These are phyloP conservation scores for Ogataea neopini DNA, from an alignment of 805 yeast species.

Conservation along the genomic window DNA sequence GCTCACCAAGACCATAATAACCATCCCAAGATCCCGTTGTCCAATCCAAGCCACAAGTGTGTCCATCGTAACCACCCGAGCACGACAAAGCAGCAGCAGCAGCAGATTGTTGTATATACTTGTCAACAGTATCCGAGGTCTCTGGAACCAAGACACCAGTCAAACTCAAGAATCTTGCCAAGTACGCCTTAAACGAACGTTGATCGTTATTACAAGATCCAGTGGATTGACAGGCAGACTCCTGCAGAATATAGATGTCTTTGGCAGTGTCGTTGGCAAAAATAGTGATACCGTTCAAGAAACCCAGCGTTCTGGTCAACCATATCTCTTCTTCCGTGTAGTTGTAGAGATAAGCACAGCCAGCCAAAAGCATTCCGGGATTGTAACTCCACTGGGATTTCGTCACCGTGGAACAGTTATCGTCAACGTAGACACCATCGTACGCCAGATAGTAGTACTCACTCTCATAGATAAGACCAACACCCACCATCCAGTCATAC, in stretches of 20 bases:
- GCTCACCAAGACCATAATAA: slow-evolving; percentile 79
- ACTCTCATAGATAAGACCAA: slow-evolving; percentile 34
- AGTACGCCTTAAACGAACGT: slow-evolving; percentile 87
- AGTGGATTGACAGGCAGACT: slow-evolving; percentile 76
- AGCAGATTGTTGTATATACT: slow-evolving; percentile 50
- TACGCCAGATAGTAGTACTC: slow-evolving; percentile 50
- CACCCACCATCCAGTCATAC: slow-evolving; percentile 72
- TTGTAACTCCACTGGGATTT: slow-evolving; percentile 82
- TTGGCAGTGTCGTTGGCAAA: slow-evolving; percentile 49
- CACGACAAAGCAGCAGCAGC: slow-evolving; percentile 76
- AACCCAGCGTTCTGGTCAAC: slow-evolving; percentile 58
- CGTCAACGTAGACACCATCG: slow-evolving; percentile 64
- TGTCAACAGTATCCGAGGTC: slow-evolving; percentile 39
- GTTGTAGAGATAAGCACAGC: slow-evolving; percentile 80
- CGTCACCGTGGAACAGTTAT: slow-evolving; percentile 63
- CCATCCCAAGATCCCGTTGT: slow-evolving; percentile 59
- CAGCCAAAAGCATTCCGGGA: slow-evolving; percentile 75
- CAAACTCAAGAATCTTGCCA: slow-evolving; percentile 70
- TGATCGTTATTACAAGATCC: slow-evolving; percentile 80
- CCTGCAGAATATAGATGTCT: slow-evolving; percentile 56
- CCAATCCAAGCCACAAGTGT: slow-evolving; percentile 86
- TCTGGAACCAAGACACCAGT: slow-evolving; percentile 73
- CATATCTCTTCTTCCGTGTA: slow-evolving; percentile 66
- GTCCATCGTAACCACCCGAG: slow-evolving; percentile 81
- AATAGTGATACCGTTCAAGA: slow-evolving; percentile 55